Percentiles rank a stretch among this genome's conserved stretches.
phyloP scores from a whole-genome alignment of 768 basidiomycete species.

The Termitomyces sp. region DNA sequence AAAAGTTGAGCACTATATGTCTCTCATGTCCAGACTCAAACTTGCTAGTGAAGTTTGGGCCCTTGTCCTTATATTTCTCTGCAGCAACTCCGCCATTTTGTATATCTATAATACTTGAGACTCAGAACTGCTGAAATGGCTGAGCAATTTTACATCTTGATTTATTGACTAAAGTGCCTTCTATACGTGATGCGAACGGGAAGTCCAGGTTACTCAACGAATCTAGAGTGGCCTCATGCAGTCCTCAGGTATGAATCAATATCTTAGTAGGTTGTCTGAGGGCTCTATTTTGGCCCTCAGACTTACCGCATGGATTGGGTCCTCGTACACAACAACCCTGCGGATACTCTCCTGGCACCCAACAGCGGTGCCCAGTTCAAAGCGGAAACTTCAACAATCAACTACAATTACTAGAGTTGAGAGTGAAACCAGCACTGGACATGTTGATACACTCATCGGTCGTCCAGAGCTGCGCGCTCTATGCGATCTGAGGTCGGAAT shows the following conservation, averaged over 20 bases:
- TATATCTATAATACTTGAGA: too few species aligned
- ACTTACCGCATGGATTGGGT: constrained; percentile 22
- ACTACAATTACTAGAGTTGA: constrained; percentile 26
- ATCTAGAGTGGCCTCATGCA: background rate
- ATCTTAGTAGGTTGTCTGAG: background rate
- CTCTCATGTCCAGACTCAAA: too few species aligned
- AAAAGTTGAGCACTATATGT: too few species aligned
- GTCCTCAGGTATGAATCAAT: background rate
- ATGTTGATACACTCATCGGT: constrained; percentile 27
- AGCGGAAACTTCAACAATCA: constrained; percentile 22
- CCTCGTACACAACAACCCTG: constrained; percentile 33
- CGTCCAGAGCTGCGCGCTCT: constrained; percentile 18
- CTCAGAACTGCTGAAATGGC: too few species aligned
- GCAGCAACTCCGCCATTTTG: too few species aligned
- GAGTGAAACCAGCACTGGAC: constrained; percentile 21
- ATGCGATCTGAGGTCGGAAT: constrained; percentile 17
- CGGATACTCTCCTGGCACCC: constrained; percentile 26
- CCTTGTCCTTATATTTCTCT: too few species aligned
- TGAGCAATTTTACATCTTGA: too few species aligned
- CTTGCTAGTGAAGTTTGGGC: too few species aligned
- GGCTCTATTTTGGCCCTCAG: background rate
- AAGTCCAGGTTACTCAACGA: background rate
- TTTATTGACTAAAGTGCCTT: too few species aligned
- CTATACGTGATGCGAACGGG: background rate
- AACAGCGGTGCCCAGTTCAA: constrained; percentile 27